These are phyloP conservation scores for Crassisporium funariophilum DNA, from an alignment of 768 basidiomycete species.

Conservation along the genomic window DNA sequence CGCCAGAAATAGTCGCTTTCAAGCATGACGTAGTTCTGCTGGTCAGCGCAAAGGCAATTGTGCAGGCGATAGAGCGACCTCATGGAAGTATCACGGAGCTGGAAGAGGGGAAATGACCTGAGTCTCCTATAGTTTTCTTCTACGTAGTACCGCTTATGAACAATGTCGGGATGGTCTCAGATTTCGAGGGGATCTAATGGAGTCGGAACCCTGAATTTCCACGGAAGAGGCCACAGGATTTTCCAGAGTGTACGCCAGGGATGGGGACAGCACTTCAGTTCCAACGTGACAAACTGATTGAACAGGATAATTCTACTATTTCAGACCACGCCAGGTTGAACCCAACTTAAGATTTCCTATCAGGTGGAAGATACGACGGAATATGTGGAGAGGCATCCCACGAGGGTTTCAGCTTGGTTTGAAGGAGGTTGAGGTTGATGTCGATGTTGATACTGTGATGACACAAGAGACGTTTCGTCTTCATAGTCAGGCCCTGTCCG, in stretches of 20 bases:
- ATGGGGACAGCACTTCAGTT: too few relatives aligned
- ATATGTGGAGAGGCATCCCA: too few relatives aligned
- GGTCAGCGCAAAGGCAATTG: conserved; percentile 1
- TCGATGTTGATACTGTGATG: too few relatives aligned
- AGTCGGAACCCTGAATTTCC: conserved; percentile 10
- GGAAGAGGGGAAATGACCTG: conserved; percentile 5
- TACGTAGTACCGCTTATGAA: not conserved
- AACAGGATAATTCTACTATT: too few relatives aligned
- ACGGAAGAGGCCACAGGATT: conserved; percentile 14
- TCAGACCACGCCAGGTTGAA: too few relatives aligned
- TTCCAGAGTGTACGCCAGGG: not conserved
- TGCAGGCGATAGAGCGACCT: conserved; percentile 14
- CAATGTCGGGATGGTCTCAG: not conserved
- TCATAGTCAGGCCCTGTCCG: too few relatives aligned
- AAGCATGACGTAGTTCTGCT: conserved; percentile 10
- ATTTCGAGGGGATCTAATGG: conserved; percentile 5
- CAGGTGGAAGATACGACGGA: too few relatives aligned
- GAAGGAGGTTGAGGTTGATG: too few relatives aligned
- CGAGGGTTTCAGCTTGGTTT: too few relatives aligned
- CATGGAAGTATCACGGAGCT: conserved; percentile 9
- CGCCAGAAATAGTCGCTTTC: conserved; percentile 13
- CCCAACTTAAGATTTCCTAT: too few relatives aligned
- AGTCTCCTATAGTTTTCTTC: conserved; percentile 9
- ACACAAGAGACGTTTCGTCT: too few relatives aligned
- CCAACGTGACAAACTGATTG: too few relatives aligned